These are phyloP conservation scores for Aspergillus incahuasiensis DNA, from an alignment of 495 filamentous ascomycete genomes.

Conservation along the genomic window DNA sequence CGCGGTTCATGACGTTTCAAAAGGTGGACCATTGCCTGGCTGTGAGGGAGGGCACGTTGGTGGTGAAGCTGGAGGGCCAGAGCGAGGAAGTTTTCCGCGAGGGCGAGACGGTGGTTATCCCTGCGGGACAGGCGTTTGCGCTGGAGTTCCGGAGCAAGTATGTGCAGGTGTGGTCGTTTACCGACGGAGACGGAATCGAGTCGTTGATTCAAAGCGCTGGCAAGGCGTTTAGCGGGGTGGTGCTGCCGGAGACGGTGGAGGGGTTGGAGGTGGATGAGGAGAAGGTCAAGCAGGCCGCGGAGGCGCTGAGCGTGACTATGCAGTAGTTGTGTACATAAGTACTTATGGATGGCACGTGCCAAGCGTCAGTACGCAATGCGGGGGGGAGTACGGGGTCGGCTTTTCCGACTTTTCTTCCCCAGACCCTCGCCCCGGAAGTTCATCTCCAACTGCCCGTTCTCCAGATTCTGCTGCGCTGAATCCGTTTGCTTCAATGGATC, in stretches of 20 bases:
- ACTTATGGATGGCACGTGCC: not conserved
- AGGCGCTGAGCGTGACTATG: slow-evolving; percentile 6
- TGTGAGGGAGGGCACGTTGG: slow-evolving; percentile 36
- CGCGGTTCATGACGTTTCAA: slow-evolving; percentile 33
- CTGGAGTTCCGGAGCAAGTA: slow-evolving; percentile 36
- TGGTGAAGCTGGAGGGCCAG: slow-evolving; percentile 25
- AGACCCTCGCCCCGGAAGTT: not conserved
- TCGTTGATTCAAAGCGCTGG: slow-evolving; percentile 29
- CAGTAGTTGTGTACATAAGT: not conserved
- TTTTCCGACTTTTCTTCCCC: not conserved
- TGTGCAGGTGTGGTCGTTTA: slow-evolving; percentile 40
- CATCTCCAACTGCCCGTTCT: not conserved
- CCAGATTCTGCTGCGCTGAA: not conserved
- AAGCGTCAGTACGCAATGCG: not conserved
- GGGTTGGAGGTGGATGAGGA: slow-evolving; percentile 19
- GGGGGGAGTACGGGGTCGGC: slow-evolving; percentile 5
- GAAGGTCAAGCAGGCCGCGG: slow-evolving; percentile 14
- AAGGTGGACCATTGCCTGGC: slow-evolving; percentile 38
- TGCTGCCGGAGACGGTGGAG: slow-evolving; percentile 25
- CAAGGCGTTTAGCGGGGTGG: slow-evolving; percentile 21
- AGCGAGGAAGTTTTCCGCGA: slow-evolving; percentile 28
- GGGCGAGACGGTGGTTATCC: slow-evolving; percentile 40
- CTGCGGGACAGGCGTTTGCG: slow-evolving; percentile 35
- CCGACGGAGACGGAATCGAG: slow-evolving; percentile 41
- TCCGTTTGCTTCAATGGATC: slow-evolving; percentile 11